Evolutionary conservation across 2,329 filamentous ascomycete species (phyloP).

Genomic region (Pyrenochaeta sp.): DNA sequence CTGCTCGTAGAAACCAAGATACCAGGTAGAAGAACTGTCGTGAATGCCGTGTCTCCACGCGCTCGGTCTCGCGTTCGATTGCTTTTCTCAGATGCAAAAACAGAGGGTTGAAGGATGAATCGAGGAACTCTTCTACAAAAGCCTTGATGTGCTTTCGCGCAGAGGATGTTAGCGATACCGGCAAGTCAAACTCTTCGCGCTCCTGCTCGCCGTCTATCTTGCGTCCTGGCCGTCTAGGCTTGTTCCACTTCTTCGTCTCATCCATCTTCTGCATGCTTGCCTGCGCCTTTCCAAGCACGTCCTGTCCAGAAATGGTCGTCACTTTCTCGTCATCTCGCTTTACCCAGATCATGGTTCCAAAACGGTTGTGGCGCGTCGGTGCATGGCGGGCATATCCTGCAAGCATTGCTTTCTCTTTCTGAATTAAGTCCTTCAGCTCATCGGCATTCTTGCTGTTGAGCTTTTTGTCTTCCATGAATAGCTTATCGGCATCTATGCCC

Average conservation of each 20-base stretch:
- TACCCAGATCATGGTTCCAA: conserved; percentile 97
- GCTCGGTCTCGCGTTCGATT: conserved; percentile 86
- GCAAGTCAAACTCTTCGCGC: conserved; percentile 74
- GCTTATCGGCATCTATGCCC: conserved; percentile 80
- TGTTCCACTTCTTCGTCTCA: conserved; percentile 87
- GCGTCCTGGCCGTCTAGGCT: conserved; percentile 66
- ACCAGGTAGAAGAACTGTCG: conserved; percentile 92
- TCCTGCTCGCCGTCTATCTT: conserved; percentile 52
- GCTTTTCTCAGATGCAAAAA: conserved; percentile 87
- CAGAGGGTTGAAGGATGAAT: conserved; percentile 90
- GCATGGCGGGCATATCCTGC: conserved; percentile 78
- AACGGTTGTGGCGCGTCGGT: conserved; percentile 88
- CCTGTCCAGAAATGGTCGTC: conserved; percentile 87
- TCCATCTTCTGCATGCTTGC: conserved; percentile 88
- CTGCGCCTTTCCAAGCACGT: conserved; percentile 77
- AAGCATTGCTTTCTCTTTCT: conserved; percentile 84
- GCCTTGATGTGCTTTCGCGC: conserved; percentile 79
- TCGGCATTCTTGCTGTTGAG: conserved; percentile 72
- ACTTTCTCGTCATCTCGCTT: conserved; percentile 85
- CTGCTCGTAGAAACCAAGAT: conserved; percentile 90
- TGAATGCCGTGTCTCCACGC: conserved; percentile 78
- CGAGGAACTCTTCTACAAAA: conserved; percentile 93
- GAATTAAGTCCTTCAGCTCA: conserved; percentile 77
- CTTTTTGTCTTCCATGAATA: conserved; percentile 85
- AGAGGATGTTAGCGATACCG: conserved; percentile 72